Evolutionary conservation across 805 yeast species (phyloP).

Genomic region (Starmerella ratchasimensis): DNA sequence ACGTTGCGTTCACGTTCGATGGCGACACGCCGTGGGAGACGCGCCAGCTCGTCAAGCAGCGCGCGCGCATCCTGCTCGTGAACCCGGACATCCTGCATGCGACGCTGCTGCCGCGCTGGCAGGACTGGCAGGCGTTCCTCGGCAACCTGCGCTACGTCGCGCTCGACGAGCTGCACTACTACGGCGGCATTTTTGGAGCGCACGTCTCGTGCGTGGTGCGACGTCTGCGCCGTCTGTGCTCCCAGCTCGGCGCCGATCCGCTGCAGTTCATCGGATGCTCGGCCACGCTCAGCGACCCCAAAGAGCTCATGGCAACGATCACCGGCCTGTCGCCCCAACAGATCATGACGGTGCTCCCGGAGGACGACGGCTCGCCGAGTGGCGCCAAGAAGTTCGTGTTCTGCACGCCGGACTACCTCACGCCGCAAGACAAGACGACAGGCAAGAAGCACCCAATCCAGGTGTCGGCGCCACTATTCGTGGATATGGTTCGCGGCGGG

Average conservation of each 20-base stretch:
- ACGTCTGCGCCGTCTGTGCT: constrained; percentile 54
- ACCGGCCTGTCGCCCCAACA: constrained; percentile 40
- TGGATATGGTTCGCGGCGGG: constrained; percentile 47
- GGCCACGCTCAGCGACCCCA: constrained; percentile 75
- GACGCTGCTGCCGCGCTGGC: constrained; percentile 65
- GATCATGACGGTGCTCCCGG: constrained; percentile 16
- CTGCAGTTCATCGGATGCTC: constrained; percentile 77
- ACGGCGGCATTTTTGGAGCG: constrained; percentile 82
- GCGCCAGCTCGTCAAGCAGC: constrained; percentile 41
- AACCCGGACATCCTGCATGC: constrained; percentile 92
- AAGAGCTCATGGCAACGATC: constrained; percentile 52
- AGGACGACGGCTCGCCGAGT: constrained; percentile 75
- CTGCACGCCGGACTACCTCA: constrained; percentile 73
- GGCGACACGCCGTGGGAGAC: constrained; percentile 69
- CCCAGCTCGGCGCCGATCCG: constrained; percentile 37
- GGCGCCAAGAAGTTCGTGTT: constrained; percentile 62
- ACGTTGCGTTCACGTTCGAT: constrained; percentile 55
- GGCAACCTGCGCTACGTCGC: constrained; percentile 55
- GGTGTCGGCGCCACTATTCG: constrained; percentile 63
- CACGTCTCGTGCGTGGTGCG: constrained; percentile 81
- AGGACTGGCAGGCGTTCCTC: constrained; percentile 59
- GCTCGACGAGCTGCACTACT: constrained; percentile 74
- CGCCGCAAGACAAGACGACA: constrained; percentile 39
- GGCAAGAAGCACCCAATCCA: constrained; percentile 58
- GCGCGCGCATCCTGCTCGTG: constrained; percentile 72